A percentile compares a stretch with the other conserved stretches of the same genome.
Conservation (phyloP, 2,329 filamentous ascomycete species). For the Drechslerella stenobrocha region DNA sequence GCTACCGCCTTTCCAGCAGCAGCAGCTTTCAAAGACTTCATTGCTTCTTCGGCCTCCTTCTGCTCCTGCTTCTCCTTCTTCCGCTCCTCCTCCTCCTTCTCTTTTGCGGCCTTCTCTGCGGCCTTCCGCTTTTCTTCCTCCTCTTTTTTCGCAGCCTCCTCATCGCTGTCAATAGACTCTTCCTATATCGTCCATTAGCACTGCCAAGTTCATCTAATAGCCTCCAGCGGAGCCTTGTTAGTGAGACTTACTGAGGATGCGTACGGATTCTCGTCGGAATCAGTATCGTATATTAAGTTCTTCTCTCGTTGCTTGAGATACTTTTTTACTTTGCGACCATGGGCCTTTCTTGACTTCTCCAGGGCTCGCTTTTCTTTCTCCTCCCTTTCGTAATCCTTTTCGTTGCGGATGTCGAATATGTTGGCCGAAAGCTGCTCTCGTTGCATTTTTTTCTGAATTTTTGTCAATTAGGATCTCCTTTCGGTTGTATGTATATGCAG, state of each 20-base stretch:
- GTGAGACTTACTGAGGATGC: conserved; percentile 52
- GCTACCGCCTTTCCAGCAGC: conserved; percentile 46
- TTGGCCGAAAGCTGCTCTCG: conserved; percentile 66
- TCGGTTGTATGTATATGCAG: no score
- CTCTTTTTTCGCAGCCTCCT: conserved; percentile 57
- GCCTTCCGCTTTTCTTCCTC: conserved; percentile 58
- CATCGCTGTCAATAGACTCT: conserved; percentile 56
- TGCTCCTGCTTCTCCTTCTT: conserved; percentile 40
- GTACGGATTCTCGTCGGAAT: conserved; percentile 55
- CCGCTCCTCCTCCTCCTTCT: conserved; percentile 46
- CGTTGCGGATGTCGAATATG: conserved; percentile 63
- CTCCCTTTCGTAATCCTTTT: conserved; percentile 64
- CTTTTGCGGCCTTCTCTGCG: conserved; percentile 47
- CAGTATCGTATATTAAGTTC: conserved; percentile 60
- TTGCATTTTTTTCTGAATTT: conserved; percentile 62
- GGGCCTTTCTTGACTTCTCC: conserved; percentile 58
- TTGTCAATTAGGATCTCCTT: no score
- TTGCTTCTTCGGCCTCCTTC: conserved; percentile 44
- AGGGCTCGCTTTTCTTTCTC: conserved; percentile 63
- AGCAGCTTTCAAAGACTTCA: conserved; percentile 46
- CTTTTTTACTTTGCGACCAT: conserved; percentile 59
- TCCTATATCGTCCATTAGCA: conserved; percentile 55
- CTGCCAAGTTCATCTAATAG: conserved; percentile 43
- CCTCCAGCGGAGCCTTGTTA: neutral
- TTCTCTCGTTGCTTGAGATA: conserved; percentile 61